Evolutionary conservation across 768 basidiomycete genomes (phyloP), one percentile per base, ranked within the genome.

Genomic region (Clathrus columnatus): DNA sequence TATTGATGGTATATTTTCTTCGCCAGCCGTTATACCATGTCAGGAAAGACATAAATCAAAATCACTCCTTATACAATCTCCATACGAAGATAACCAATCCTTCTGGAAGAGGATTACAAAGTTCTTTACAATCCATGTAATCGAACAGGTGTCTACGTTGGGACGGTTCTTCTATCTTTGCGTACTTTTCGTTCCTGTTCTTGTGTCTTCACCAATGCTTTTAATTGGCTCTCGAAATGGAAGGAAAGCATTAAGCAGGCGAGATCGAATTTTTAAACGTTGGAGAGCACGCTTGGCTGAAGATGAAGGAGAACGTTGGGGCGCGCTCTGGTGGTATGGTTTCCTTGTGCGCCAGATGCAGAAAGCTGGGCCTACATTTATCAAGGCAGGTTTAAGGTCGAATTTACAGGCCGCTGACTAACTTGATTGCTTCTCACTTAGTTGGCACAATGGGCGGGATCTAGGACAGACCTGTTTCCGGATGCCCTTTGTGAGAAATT

Each of bases 401-500:
- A 4, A 29, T 55, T 21, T 27, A 8, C 28, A 7, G 4, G 21
- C 5, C 20, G 21, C 30, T 18, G 8, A 2, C n/a, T 28, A 50
- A 41, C 11, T 8, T 36, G 4, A 21, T 23, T 27, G 32, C 6
- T 41, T 18, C 8, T 23, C 6, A 21, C 48, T 20, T 66, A 94
- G 92, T 79, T 99, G 54, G 88, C 92, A 4, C 96, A 99, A 79
- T 99, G 96, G 96, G 96, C 96, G 6, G 96, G 87, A 14, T 93
- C 94, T 16, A 81, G 96, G 30, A 87, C 85, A 41, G 96, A 99
- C 68, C 75, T 99, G 2, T 98, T 99, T 70, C 91, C 96, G 2
- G 74, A 83, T 20, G 68, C 81, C 11, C 81, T 99, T 18, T 99
- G 96, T 68, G 80, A 88, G 53, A 79, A 80, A 56, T 75, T 99